A percentile compares a stretch with the other conserved stretches of the same genome.
phyloP scores from a whole-genome alignment of 306 rosid genomes.

The Chamaecrista fasciculata region DNA sequence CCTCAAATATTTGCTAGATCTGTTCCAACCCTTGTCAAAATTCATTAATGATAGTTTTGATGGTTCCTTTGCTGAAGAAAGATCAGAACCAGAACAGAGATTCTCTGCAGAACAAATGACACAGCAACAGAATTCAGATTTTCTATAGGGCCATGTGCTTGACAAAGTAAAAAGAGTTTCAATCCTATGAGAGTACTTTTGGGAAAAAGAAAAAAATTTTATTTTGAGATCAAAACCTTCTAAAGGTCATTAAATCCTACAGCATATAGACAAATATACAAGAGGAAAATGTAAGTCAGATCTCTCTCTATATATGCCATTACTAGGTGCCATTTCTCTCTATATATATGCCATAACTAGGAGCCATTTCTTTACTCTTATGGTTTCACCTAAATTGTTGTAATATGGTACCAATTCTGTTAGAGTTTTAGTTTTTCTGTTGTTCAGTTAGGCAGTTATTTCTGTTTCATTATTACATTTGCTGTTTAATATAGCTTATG shows the following conservation, averaged over 20 bases:
- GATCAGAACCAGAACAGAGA: conserved; percentile 45
- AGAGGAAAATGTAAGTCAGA: conserved; percentile 16
- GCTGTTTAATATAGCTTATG: too few species aligned
- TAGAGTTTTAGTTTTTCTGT: too few species aligned
- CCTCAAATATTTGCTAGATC: conserved; percentile 58
- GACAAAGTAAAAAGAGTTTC: conserved; percentile 10
- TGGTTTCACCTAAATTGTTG: too few species aligned
- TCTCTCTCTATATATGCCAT: not conserved
- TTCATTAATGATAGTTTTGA: conserved; percentile 38
- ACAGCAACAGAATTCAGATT: conserved; percentile 28
- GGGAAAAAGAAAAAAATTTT: not conserved
- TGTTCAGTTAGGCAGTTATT: too few species aligned
- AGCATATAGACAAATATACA: conserved; percentile 11
- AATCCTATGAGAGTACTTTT: not conserved
- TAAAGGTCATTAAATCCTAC: not conserved
- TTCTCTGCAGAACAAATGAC: conserved; percentile 51
- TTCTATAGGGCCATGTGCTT: conserved; percentile 21
- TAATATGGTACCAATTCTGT: too few species aligned
- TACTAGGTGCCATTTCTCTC: conserved; percentile 11
- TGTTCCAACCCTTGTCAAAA: conserved; percentile 50
- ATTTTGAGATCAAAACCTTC: not conserved
- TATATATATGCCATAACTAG: too few species aligned
- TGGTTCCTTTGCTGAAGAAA: conserved; percentile 36
- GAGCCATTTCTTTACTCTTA: too few species aligned
- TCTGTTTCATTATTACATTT: too few species aligned